A percentile compares a stretch with the other conserved stretches of the same genome.
Conservation (phyloP, 305 asterid genomes). For the Petunia hybrid region DNA sequence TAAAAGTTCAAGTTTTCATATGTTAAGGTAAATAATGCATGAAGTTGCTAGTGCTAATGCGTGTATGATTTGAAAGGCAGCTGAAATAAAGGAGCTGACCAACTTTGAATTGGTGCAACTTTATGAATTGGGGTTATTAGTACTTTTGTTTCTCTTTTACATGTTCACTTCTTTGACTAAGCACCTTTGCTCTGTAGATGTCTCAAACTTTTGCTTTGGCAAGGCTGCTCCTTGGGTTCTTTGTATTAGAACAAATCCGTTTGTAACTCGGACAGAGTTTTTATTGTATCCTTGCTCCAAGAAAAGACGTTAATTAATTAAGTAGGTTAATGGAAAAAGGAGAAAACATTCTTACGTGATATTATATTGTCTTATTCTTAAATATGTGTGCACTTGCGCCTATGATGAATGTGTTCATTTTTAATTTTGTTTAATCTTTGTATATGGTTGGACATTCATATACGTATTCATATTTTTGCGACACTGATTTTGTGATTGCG, state of each 20-base stretch:
- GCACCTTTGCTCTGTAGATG: background rate
- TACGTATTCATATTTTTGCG: no score
- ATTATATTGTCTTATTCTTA: no score
- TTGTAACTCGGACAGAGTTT: background rate
- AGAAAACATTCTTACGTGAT: no score
- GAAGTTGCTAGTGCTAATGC: background rate
- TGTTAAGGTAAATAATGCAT: background rate
- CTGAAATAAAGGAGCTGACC: slow-evolving; percentile 3
- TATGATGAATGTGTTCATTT: no score
- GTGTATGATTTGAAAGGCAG: background rate
- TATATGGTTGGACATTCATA: no score
- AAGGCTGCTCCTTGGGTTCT: slow-evolving; percentile 11
- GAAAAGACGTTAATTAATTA: background rate
- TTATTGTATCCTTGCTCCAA: background rate
- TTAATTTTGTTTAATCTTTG: no score
- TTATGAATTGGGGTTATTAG: background rate
- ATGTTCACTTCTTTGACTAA: background rate
- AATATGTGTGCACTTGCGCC: no score
- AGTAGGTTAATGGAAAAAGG: no score
- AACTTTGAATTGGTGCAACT: slow-evolving; percentile 11
- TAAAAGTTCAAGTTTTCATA: no score
- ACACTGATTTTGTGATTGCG: no score
- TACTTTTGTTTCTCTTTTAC: background rate
- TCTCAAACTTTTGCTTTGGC: background rate
- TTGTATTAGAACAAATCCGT: background rate